phyloP scores from a whole-genome alignment of 1,139 yeast species.

The Magnusiomyces tetraspermus region DNA sequence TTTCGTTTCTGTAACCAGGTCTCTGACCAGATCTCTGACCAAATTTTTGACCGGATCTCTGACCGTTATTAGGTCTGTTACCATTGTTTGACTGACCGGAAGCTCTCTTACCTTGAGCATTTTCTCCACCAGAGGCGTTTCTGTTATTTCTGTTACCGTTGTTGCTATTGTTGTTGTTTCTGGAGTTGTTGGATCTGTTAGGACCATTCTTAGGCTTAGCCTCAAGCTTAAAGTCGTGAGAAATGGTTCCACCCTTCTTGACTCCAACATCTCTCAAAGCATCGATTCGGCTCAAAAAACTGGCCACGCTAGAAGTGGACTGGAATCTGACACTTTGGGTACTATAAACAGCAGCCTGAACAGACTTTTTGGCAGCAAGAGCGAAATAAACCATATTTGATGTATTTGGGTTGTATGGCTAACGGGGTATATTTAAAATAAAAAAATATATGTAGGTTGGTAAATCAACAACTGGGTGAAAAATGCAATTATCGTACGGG shows the following conservation, averaged over 20 bases:
- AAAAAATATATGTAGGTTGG: neutral
- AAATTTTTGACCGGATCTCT: neutral
- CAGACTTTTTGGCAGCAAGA: neutral
- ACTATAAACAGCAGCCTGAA: neutral
- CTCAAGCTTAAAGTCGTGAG: neutral
- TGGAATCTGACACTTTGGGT: neutral
- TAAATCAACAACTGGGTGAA: neutral
- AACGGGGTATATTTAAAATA: neutral
- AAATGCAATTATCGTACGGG: neutral
- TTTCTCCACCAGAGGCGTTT: neutral
- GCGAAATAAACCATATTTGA: neutral
- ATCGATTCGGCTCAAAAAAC: neutral
- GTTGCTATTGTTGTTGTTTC: slow-evolving; percentile 1
- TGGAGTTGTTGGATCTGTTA: neutral
- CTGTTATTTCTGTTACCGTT: slow-evolving; percentile 4
- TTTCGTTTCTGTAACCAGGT: neutral
- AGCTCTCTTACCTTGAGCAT: neutral
- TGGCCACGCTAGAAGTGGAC: neutral
- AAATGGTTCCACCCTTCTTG: neutral
- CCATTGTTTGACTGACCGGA: neutral
- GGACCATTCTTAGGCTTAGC: neutral
- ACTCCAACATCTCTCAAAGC: neutral
- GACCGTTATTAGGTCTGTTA: neutral
- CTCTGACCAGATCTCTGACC: neutral
- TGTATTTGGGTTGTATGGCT: neutral